These are phyloP conservation scores for Trifolium repens DNA, from an alignment of 306 rosid genomes.

Conservation along the genomic window DNA sequence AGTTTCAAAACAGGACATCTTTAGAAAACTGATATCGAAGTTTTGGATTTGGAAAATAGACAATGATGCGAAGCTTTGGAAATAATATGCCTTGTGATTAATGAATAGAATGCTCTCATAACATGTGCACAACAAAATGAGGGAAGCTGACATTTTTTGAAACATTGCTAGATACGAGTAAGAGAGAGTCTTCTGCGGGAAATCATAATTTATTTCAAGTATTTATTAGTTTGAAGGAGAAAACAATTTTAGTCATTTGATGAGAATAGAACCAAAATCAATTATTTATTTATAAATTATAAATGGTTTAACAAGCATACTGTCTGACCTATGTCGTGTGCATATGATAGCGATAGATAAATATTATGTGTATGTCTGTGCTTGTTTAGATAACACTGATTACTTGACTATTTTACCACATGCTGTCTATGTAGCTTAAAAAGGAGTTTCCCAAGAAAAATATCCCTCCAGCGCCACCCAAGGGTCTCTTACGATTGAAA, in stretches of 20 bases:
- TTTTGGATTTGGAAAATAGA: slow-evolving; percentile 11
- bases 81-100: slow-evolving; percentile 14
- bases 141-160: slow-evolving; percentile 18
- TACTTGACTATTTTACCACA: slow-evolving; percentile 32
- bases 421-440: slow-evolving; percentile 65
- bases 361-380: slow-evolving; percentile 7
- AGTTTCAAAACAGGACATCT: slow-evolving; percentile 17
- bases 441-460: slow-evolving; percentile 80
- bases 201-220: slow-evolving; percentile 1
- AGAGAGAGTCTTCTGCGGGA: slow-evolving; percentile 6
- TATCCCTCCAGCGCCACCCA: slow-evolving; percentile 89
- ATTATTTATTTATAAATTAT: slow-evolving; percentile 8
- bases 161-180: slow-evolving; percentile 18
- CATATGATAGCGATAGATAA: slow-evolving; percentile 31
- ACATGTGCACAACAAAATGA: slow-evolving; percentile 17
- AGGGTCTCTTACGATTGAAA: slow-evolving; percentile 88
- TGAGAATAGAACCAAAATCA: slow-evolving; percentile 11
- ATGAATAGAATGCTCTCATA: slow-evolving; percentile 9
- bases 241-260: slow-evolving; percentile 2
- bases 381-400: slow-evolving; percentile 41
- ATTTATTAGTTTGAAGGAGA: slow-evolving; percentile 5
- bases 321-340: background rate
- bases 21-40: background rate
- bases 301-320: slow-evolving; percentile 5
- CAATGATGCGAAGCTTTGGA: slow-evolving; percentile 15